These are phyloP conservation scores for Malbranchea zuffiana DNA, from an alignment of 2,329 filamentous ascomycete species.

Conservation along the genomic window DNA sequence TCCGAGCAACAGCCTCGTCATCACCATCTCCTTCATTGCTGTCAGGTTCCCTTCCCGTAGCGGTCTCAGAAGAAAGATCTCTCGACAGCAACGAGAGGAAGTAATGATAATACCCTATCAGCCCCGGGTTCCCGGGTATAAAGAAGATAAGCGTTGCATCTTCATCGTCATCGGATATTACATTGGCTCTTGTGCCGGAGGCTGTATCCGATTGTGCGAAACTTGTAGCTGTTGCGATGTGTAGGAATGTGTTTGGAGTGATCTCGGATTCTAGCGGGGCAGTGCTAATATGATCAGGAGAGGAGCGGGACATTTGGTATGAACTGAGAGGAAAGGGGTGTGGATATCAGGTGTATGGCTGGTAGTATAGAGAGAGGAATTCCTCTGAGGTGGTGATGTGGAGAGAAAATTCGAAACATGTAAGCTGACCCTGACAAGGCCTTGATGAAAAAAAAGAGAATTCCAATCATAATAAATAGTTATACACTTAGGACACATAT, in stretches of 20 bases:
- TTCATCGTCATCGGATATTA: constrained; percentile 9
- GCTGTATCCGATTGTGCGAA: not conserved
- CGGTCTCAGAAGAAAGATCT: constrained; percentile 17
- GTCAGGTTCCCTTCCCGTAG: too few relatives aligned
- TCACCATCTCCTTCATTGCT: not conserved
- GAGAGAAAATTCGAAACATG: too few relatives aligned
- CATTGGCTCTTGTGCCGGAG: not conserved
- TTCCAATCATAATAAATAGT: too few relatives aligned
- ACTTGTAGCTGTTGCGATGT: not conserved
- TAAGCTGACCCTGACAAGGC: too few relatives aligned
- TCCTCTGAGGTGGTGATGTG: too few relatives aligned
- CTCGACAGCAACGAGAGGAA: constrained; percentile 31
- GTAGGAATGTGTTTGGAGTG: constrained; percentile 23
- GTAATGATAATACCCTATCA: constrained; percentile 40
- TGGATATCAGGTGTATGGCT: too few relatives aligned
- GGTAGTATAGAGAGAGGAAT: too few relatives aligned
- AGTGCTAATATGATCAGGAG: too few relatives aligned
- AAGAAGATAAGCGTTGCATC: constrained; percentile 34
- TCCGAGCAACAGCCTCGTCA: not conserved
- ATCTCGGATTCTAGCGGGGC: constrained; percentile 16
- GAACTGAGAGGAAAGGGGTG: too few relatives aligned
- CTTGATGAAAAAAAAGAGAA: too few relatives aligned
- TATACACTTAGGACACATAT: too few relatives aligned
- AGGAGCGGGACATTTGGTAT: too few relatives aligned
- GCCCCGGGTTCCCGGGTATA: constrained; percentile 41